Evolutionary conservation across 805 yeast genomes (phyloP).

Genomic region (Candida methanosorbosa): DNA sequence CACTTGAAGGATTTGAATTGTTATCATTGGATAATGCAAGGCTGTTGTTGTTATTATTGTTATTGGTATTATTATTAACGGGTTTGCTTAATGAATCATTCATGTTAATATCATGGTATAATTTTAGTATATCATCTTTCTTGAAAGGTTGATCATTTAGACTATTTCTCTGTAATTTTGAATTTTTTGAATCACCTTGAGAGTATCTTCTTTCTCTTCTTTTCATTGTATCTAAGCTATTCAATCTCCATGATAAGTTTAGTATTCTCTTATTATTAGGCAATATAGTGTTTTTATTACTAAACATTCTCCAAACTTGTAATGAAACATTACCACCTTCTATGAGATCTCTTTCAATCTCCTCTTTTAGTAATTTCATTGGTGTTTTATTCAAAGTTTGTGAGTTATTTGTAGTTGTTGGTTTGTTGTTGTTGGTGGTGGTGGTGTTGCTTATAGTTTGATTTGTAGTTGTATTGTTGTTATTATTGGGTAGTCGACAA

Average conservation of each 20-base stretch:
- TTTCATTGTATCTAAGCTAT: slow-evolving; percentile 20
- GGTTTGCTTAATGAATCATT: too few species aligned
- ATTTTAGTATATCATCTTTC: slow-evolving; percentile 8
- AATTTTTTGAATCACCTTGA: not conserved
- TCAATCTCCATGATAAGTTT: slow-evolving; percentile 27
- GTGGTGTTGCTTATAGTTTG: too few species aligned
- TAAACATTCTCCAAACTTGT: slow-evolving; percentile 27
- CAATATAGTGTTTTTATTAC: slow-evolving; percentile 22
- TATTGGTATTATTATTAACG: slow-evolving; percentile 2
- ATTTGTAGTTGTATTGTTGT: too few species aligned
- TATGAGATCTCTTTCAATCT: slow-evolving; percentile 19
- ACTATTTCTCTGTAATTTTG: slow-evolving; percentile 1
- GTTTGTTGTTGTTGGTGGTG: too few species aligned
- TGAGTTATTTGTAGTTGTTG: too few species aligned
- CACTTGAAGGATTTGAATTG: not conserved
- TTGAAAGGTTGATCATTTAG: slow-evolving; percentile 9
- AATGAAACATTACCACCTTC: slow-evolving; percentile 20
- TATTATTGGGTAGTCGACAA: too few species aligned
- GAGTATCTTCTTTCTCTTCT: slow-evolving; percentile 6
- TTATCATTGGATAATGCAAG: not conserved
- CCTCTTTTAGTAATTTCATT: too few species aligned
- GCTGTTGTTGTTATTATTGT: not conserved
- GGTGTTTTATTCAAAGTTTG: too few species aligned
- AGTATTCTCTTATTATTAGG: slow-evolving; percentile 26
- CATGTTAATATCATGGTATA: slow-evolving; percentile 9